Evolutionary conservation across 2,329 filamentous ascomycete genomes (phyloP), one percentile per base, ranked within the genome.

Genomic region (Pseudogymnoascus sp.): DNA sequence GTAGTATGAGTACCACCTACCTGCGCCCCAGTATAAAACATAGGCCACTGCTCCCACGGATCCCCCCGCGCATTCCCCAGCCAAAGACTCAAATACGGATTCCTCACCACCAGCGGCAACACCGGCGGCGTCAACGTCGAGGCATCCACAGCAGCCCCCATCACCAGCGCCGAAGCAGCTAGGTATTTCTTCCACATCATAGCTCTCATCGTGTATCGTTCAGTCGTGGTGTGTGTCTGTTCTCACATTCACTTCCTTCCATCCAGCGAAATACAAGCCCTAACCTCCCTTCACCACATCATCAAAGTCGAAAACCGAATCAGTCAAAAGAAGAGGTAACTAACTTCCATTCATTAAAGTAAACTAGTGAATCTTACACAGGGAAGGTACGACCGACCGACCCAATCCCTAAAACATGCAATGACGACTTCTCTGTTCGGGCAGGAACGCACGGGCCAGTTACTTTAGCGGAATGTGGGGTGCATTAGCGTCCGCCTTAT

Each of bases 21-120:
- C 72, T 88, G 81, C 70, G 86, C 80, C 36, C 89, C 89, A 5
- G 88, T 90, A 81, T 87, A 93, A 74, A 93, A 92, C 74, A 93
- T 93, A 23, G 91, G 91, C 91, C 91, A 96, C 76, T 85, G 83
- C 62, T 85, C 82, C 91, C 91, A 96, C 1, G 91, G 91, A 53
- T 82, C 81, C 63, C 88, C 83, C 68, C 91, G 82, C 42, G 90
- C 89, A 74, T 84, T 82, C 59, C 80, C 79, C 63, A 91, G 72
- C 84, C 84, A 86, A 36, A 82, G 79, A 71, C 82, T 85, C 63
- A 86, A 72, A 68, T 86, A 86, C 6, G 84, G 84, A 68, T 83
- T 85, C 43, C 84, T 79, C 25, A 86, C 84, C 63, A 82, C 77
- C 63, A 86, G 74, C 7, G 84, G 84, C 42, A 86, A 69, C 6